These are phyloP conservation scores for Microthyrium microscopicum DNA, from an alignment of 2,329 filamentous ascomycete genomes.

Conservation along the genomic window DNA sequence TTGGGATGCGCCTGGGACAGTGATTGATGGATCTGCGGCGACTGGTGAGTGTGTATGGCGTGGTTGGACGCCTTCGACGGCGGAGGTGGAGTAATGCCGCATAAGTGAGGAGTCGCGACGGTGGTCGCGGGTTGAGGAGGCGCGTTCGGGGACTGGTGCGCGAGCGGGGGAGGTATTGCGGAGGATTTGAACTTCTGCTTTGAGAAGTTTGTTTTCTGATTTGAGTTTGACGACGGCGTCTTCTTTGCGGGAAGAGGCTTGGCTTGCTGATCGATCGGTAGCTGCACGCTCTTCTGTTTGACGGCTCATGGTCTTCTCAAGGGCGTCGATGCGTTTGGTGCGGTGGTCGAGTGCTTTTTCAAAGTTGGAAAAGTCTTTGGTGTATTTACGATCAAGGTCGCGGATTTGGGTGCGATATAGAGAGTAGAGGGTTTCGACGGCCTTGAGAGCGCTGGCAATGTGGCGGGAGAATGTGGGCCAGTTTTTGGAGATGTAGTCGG, in stretches of 20 bases:
- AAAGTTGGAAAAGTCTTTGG: constrained; percentile 75
- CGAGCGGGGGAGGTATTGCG: constrained; percentile 21
- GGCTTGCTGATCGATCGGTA: constrained; percentile 13
- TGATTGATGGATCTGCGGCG: constrained; percentile 1
- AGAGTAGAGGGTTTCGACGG: constrained; percentile 62
- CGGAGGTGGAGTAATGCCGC: constrained; percentile 36
- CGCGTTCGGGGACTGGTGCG: constrained; percentile 8
- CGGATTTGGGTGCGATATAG: constrained; percentile 69
- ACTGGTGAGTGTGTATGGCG: not conserved
- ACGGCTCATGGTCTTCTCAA: constrained; percentile 57
- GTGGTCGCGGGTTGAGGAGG: not conserved
- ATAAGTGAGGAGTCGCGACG: constrained; percentile 25
- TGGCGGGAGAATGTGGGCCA: constrained; percentile 83
- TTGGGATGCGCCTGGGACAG: too few relatives aligned
- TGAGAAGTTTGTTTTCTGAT: constrained; percentile 42
- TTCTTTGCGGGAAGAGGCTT: constrained; percentile 21
- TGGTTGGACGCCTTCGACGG: constrained; percentile 31
- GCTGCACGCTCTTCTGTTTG: constrained; percentile 27
- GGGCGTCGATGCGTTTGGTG: constrained; percentile 68
- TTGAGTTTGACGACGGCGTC: constrained; percentile 44
- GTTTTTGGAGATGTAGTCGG: constrained; percentile 74
- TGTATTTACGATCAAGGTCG: constrained; percentile 73
- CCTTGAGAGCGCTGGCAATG: constrained; percentile 70
- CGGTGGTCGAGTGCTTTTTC: constrained; percentile 67
- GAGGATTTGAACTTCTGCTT: constrained; percentile 51